Evolutionary conservation across 2,329 filamentous ascomycete genomes (phyloP).

Genomic region (Lasiodiplodia citricola): DNA sequence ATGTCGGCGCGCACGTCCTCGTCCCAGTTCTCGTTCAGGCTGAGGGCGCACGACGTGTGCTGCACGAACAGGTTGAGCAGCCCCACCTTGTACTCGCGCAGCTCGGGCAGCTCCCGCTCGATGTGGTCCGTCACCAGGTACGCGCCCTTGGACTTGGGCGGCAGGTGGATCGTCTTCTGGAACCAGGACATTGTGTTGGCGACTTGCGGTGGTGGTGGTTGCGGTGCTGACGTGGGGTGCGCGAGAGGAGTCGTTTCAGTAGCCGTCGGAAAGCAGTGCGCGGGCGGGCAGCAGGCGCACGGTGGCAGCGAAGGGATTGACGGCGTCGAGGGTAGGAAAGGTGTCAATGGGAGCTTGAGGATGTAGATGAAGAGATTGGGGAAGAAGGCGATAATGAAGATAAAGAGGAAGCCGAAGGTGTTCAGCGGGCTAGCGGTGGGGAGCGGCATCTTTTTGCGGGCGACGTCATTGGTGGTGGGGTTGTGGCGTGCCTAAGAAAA

Average conservation of each 20-base stretch:
- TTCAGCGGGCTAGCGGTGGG: conserved; percentile 42
- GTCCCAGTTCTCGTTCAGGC: conserved; percentile 91
- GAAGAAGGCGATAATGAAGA: conserved; percentile 59
- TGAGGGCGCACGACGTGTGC: conserved; percentile 90
- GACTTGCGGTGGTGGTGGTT: conserved; percentile 30
- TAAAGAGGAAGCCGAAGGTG: conserved; percentile 52
- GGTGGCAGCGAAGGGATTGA: conserved; percentile 32
- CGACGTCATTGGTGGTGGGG: conserved; percentile 26
- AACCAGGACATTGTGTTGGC: conserved; percentile 68
- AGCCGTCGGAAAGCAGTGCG: conserved; percentile 35
- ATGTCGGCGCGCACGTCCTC: conserved; percentile 88
- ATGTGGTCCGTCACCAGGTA: conserved; percentile 89
- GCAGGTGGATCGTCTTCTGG: conserved; percentile 84
- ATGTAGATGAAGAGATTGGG: conserved; percentile 51
- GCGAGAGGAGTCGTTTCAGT: conserved; percentile 28
- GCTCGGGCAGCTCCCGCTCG: conserved; percentile 73
- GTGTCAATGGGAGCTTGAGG: conserved; percentile 43
- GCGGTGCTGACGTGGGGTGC: conserved; percentile 37
- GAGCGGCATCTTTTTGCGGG: conserved; percentile 25
- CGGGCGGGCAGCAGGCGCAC: conserved; percentile 41
- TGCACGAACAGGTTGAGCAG: conserved; percentile 86
- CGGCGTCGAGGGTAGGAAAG: conserved; percentile 39
- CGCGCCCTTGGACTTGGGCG: conserved; percentile 76
- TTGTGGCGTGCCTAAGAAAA: neutral
- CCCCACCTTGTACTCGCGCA: conserved; percentile 77